phyloP scores from a whole-genome alignment of 2,329 filamentous ascomycete genomes.

The Nothophoma quercina region DNA sequence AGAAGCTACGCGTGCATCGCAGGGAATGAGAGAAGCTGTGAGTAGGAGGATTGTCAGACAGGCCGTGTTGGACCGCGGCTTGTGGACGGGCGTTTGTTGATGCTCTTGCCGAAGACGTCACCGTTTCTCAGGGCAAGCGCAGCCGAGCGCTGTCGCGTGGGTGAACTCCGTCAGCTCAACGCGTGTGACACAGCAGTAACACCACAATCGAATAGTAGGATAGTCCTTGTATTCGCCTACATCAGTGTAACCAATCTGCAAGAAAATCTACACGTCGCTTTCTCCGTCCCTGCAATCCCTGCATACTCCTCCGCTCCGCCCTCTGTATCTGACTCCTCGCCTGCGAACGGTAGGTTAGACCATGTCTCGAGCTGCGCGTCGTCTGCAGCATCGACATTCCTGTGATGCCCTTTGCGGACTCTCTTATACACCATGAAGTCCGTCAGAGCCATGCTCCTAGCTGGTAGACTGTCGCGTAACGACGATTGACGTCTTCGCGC shows the following conservation, averaged over 20 bases:
- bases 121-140: slow-evolving; percentile 1
- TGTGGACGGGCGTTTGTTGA: slow-evolving; percentile 8
- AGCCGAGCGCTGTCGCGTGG: slow-evolving; percentile 10
- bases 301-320: not conserved
- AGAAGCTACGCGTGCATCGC: not conserved
- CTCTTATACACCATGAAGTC: slow-evolving; percentile 6
- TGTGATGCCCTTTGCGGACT: not conserved
- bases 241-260: not conserved
- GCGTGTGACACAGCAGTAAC: not conserved
- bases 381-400: not conserved
- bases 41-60: not conserved
- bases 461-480: not conserved
- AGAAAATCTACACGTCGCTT: not conserved
- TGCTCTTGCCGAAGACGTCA: slow-evolving; percentile 15
- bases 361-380: not conserved
- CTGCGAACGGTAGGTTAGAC: not conserved
- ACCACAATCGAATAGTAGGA: not conserved
- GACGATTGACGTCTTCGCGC: not conserved
- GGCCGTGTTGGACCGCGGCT: slow-evolving; percentile 7
- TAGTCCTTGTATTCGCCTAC: not conserved
- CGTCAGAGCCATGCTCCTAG: slow-evolving; percentile 4
- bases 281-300: not conserved
- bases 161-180: not conserved
- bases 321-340: not conserved
- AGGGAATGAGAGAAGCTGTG: not conserved